Conservation (phyloP, 2,329 filamentous ascomycete species). For the Botrytis cinerea region DNA sequence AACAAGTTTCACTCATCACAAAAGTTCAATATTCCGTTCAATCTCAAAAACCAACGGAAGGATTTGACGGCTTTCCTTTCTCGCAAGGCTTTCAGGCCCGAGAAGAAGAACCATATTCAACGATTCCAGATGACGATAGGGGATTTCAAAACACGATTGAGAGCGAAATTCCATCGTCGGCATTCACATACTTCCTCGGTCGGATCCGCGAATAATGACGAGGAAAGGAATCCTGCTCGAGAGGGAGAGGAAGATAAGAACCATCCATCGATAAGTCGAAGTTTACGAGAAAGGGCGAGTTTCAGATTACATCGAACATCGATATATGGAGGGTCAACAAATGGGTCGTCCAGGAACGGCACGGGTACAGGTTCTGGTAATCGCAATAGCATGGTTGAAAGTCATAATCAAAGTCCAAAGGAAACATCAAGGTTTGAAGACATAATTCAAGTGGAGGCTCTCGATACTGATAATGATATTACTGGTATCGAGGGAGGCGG, state of each 20-base stretch:
- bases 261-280: slow-evolving; percentile 9
- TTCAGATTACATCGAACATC: slow-evolving; percentile 9
- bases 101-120: not conserved
- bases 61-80: slow-evolving; percentile 7
- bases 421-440: slow-evolving; percentile 3
- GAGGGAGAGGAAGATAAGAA: slow-evolving; percentile 3
- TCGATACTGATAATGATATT: not conserved
- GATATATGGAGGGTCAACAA: slow-evolving; percentile 17
- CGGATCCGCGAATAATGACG: slow-evolving; percentile 10
- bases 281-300: slow-evolving; percentile 14
- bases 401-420: not conserved
- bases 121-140: slow-evolving; percentile 20
- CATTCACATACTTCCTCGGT: slow-evolving; percentile 14
- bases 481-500: not conserved
- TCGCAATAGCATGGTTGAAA: slow-evolving; percentile 7
- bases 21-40: not conserved
- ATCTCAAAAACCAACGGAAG: not conserved
- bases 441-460: not conserved
- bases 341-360: slow-evolving; percentile 18
- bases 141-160: slow-evolving; percentile 24
- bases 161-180: slow-evolving; percentile 25
- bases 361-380: not conserved
- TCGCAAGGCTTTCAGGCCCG: not conserved
- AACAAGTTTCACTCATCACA: slow-evolving; percentile 1
- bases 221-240: not conserved